Base-by-base conservation (phyloP, 148 eudicot genomes). In the Arctostaphylos glauca region DNA sequence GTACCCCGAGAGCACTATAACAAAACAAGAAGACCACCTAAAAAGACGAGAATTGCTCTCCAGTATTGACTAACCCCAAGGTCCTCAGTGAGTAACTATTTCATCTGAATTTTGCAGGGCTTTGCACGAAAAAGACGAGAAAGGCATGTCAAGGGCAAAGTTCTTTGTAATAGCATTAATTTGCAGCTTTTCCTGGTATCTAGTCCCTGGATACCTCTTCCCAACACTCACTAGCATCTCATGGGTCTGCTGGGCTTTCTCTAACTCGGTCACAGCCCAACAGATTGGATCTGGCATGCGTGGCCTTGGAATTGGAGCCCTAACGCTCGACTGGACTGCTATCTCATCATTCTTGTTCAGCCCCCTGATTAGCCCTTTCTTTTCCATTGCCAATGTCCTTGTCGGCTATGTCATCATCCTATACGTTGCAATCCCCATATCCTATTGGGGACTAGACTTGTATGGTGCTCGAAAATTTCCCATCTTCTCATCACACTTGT, bases 231-330 rank as follows among this genome's bases (percentile, higher is more conserved):
- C 94, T 9, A 92, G 92, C 88, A 85, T 95, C 84, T 95, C 98
- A 73, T 95, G 97, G 96, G 83, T 95, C 41, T 95, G 98, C 79
- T 95, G 97, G 97, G 86, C 87, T 70, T 95, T 91, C 86, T 87
- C 95, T 78, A 87, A 87, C 74, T 95, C 98, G 48, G 93, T 95
- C 67, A 95, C 95, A 15, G 98, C 96, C 59, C 98, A 95, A 62
- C 98, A 95, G 84, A 48, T 95, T 9, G 98, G 98, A 2, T 95
- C 98, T 0, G 98, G 98, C 78, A 89, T 95, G 91, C 86, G 73
- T 56, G 98, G 98, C 38, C 94, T 94, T 25, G 98, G 98, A 8
- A 76, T 95, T 3, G 96, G 93, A 60, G 94, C 98, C 82, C 10
- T 92, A 25, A 94, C 98, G 9, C 89, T 95, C 21, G 98, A 95